Percentiles rank a stretch among this genome's conserved stretches.
phyloP scores from a whole-genome alignment of 83 land plant species.

The Diphasiastrum complanatum region DNA sequence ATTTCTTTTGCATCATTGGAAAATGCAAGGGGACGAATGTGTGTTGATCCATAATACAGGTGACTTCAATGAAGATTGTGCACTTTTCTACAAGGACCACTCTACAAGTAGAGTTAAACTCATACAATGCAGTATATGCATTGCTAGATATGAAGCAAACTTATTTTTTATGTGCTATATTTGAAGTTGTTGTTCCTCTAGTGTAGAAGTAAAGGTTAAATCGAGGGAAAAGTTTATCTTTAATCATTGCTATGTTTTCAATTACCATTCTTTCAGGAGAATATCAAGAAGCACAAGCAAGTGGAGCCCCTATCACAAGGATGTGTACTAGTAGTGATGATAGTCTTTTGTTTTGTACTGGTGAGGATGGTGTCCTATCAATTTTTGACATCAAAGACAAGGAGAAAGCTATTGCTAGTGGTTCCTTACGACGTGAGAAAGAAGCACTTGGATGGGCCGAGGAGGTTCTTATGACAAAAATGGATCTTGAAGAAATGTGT shows the following conservation, averaged over 20 bases:
- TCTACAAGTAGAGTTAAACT: no score
- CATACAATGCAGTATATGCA: no score
- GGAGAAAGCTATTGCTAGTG: conserved; percentile 23
- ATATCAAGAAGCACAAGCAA: conserved; percentile 36
- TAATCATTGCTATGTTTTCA: background rate
- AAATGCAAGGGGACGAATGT: no score
- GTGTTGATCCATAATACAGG: no score
- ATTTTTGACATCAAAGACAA: conserved; percentile 37
- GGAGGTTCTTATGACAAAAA: conserved; percentile 30
- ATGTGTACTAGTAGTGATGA: conserved; percentile 25
- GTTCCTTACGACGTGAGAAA: conserved; percentile 28
- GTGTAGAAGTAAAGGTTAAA: no score
- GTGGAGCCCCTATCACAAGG: conserved; percentile 26
- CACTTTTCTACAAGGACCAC: no score
- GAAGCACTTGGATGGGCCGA: conserved; percentile 34
- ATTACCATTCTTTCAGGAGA: conserved; percentile 21
- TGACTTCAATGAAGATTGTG: no score
- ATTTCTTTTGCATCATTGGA: no score
- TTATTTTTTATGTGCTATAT: no score
- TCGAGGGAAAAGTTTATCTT: no score
- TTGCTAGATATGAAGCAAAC: no score
- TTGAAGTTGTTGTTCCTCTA: no score
- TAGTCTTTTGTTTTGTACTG: conserved; percentile 28
- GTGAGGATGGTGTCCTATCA: conserved; percentile 36
- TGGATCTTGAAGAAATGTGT: conserved; percentile 37